Evolutionary conservation across 345 rosid genomes (phyloP), one percentile per base, ranked within the genome.

Genomic region (Hibiscus syriacus): DNA sequence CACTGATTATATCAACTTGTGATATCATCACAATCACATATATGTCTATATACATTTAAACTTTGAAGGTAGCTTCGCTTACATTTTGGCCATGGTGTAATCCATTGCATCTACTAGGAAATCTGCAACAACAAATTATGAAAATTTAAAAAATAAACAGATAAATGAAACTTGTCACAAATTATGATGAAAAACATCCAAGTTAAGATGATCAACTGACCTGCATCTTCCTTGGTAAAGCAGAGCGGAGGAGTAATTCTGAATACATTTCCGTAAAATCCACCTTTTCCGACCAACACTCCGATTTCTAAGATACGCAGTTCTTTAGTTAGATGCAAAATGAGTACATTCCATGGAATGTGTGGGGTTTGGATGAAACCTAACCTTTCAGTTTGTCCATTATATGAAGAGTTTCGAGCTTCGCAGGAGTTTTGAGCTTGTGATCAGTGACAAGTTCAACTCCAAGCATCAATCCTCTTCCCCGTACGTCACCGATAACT

Each of bases 401-500:
- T 41, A 88, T 75, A 79, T 80, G 88, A 22, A 85, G 69, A 30
- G 81, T 87, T 82, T 92, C 96, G 1, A 83, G 79, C 25, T 78
- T 76, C 32, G 99, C 99, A 12, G 99, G 99, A 36, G 92, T 90
- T 74, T 95, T 92, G 65, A 77, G 73, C 52, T 85, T 75, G 67
- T 83, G 91, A 68, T 95, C 97, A 12, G 86, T 80, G 56, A 95
- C 99, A 14, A 95, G 86, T 74, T 95, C 99, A 19, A 95, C 96
- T 70, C 99, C 99, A 54, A 95, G 89, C 86, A 95, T 82, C 64
- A 92, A 70, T 46, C 99, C 99, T 77, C 80, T 88, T 73, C 99
- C 99, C 56, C 99, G 72, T 45, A 92, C 98, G 80, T 95, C 98
- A 50, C 99, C 99, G 26, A 95, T 86, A 45, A 95, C 99, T 95